Conservation (phyloP, 1,139 yeast species). For the Sugiyamaella pinicola region DNA sequence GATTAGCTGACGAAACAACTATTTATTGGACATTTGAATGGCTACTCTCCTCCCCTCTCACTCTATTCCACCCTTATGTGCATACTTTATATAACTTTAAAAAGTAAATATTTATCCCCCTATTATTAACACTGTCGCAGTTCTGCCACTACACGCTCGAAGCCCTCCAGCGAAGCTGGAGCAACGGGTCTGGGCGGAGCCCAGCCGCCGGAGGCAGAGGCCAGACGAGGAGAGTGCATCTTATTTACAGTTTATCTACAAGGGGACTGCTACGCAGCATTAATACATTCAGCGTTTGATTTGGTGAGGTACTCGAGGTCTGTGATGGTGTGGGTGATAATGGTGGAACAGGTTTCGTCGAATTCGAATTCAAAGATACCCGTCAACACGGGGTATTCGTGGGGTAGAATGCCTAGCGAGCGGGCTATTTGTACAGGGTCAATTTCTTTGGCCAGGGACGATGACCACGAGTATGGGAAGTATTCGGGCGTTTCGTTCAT, state of each 20-base stretch:
- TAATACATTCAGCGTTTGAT: constrained; percentile 20
- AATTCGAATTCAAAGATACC: constrained; percentile 82
- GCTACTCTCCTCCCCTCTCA: neutral
- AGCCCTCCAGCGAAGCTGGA: too few species aligned
- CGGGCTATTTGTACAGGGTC: constrained; percentile 30
- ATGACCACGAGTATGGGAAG: constrained; percentile 28
- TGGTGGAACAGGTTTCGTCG: constrained; percentile 56
- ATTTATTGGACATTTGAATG: constrained; percentile 14
- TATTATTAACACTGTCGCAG: neutral
- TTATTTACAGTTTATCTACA: neutral
- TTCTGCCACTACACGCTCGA: too few species aligned
- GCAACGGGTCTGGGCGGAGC: too few species aligned
- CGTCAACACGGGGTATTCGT: constrained; percentile 48
- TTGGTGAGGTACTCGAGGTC: constrained; percentile 64
- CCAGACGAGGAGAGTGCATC: neutral
- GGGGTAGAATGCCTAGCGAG: constrained; percentile 32
- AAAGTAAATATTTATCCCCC: constrained; percentile 10
- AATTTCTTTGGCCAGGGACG: constrained; percentile 24
- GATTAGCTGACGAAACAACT: neutral
- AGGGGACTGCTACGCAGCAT: constrained; percentile 6
- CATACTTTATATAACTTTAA: constrained; percentile 14
- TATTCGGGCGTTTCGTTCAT: constrained; percentile 1
- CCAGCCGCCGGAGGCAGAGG: too few species aligned
- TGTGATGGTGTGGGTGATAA: constrained; percentile 75
- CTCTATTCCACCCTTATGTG: constrained; percentile 8